Conservation (phyloP, 192 early-diverging fungal species). For the Gigaspora rosea region DNA sequence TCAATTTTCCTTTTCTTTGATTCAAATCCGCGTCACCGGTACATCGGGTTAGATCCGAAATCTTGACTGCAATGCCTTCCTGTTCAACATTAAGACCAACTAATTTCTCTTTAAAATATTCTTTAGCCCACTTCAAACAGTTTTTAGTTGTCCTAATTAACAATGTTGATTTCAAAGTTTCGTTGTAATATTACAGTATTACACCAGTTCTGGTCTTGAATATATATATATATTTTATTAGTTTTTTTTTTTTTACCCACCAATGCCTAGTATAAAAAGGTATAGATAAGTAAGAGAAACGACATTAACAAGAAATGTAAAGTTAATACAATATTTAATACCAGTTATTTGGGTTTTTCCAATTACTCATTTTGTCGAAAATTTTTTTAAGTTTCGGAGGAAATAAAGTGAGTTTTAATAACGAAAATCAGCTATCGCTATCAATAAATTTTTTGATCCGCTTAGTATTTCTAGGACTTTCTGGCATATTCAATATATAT, state of each 20-base stretch:
- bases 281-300: neutral
- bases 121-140: slow-evolving; percentile 88
- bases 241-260: slow-evolving; percentile 30
- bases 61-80: slow-evolving; percentile 58
- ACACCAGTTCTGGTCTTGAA: no score
- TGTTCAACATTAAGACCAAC: slow-evolving; percentile 53
- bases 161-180: no score
- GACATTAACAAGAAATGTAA: neutral
- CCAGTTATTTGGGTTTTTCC: slow-evolving; percentile 75
- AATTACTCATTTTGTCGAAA: slow-evolving; percentile 59
- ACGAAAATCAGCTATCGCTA: no score
- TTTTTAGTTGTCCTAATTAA: slow-evolving; percentile 84
- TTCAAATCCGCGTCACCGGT: slow-evolving; percentile 91
- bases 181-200: neutral
- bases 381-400: no score
- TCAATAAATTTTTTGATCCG: no score
- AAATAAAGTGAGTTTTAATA: no score
- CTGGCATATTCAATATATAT: no score
- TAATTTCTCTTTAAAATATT: slow-evolving; percentile 74
- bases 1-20: slow-evolving; percentile 94
- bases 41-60: slow-evolving; percentile 64
- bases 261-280: slow-evolving; percentile 42
- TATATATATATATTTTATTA: neutral
- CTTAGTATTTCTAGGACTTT: no score
- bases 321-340: slow-evolving; percentile 10